phyloP scores from a whole-genome alignment of 768 basidiomycete species.

The Rhizopogon vinicolor region DNA sequence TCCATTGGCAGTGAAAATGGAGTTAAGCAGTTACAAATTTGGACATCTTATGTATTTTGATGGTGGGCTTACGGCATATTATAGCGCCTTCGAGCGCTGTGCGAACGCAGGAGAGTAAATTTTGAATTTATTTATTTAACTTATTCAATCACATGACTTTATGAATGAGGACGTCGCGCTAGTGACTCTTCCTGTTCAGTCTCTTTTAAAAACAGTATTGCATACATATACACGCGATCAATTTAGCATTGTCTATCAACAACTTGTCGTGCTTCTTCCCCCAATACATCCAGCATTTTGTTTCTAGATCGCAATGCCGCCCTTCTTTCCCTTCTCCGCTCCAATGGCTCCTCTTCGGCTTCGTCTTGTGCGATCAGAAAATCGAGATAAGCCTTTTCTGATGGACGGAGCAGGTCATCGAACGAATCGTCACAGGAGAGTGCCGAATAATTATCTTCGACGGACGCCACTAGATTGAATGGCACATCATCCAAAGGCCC shows the following conservation, averaged over 20 bases:
- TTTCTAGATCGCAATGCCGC: constrained; percentile 1
- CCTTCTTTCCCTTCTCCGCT: constrained; percentile 3
- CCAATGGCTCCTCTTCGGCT: neutral
- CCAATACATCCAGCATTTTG: constrained; percentile 8
- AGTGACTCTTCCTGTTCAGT: too few species aligned
- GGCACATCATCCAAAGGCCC: constrained; percentile 1
- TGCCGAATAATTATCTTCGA: neutral
- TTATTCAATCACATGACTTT: too few species aligned
- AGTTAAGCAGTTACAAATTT: too few species aligned
- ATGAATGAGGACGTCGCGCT: too few species aligned
- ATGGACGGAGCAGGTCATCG: neutral
- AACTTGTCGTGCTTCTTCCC: constrained; percentile 3
- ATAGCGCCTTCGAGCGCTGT: too few species aligned
- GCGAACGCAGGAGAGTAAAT: too few species aligned
- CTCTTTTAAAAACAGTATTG: too few species aligned
- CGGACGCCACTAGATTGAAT: neutral
- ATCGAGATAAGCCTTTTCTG: constrained; percentile 1
- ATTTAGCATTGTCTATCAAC: neutral
- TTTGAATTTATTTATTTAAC: too few species aligned
- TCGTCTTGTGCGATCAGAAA: neutral
- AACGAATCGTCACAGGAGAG: neutral
- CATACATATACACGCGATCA: too few species aligned
- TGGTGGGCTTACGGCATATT: too few species aligned
- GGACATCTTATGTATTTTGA: too few species aligned
- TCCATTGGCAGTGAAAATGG: too few species aligned